Evolutionary conservation across 2,329 filamentous ascomycete species (phyloP).

Genomic region (Corynespora cassiicola): DNA sequence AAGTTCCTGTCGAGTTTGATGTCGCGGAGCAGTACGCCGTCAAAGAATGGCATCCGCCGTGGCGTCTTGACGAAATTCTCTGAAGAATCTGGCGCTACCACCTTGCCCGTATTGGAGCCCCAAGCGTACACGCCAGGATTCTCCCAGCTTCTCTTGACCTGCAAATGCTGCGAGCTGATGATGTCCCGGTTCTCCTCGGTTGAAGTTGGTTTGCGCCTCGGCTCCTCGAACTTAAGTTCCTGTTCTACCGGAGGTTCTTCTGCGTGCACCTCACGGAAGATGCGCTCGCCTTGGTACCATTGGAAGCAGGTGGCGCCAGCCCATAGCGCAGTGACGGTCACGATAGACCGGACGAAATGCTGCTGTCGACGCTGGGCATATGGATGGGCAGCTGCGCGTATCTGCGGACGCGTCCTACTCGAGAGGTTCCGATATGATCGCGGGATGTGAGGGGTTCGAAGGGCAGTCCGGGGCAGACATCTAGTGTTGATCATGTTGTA

Average conservation of each 20-base stretch:
- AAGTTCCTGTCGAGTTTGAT: slow-evolving; percentile 83
- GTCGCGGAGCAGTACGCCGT: slow-evolving; percentile 83
- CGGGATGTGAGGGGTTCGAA: slow-evolving; percentile 28
- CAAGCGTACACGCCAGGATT: slow-evolving; percentile 91
- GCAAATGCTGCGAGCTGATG: slow-evolving; percentile 84
- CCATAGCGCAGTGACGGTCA: slow-evolving; percentile 50
- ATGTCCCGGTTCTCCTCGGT: slow-evolving; percentile 77
- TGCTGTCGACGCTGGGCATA: slow-evolving; percentile 54
- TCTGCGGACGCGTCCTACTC: slow-evolving; percentile 25
- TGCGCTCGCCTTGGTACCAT: slow-evolving; percentile 48
- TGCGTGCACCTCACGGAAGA: slow-evolving; percentile 53
- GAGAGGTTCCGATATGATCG: slow-evolving; percentile 33
- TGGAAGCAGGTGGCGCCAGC: slow-evolving; percentile 53
- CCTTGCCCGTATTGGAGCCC: slow-evolving; percentile 85
- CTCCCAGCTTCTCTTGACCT: slow-evolving; percentile 82
- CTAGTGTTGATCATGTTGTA: slow-evolving; percentile 38
- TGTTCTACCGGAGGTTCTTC: slow-evolving; percentile 56
- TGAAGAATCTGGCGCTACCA: slow-evolving; percentile 83
- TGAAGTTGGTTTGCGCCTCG: slow-evolving; percentile 60
- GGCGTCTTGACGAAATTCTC: slow-evolving; percentile 82
- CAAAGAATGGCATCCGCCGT: slow-evolving; percentile 79
- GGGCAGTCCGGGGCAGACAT: slow-evolving; percentile 37
- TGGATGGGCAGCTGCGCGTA: slow-evolving; percentile 36
- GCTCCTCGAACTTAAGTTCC: slow-evolving; percentile 72
- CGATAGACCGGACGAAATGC: slow-evolving; percentile 53